A percentile compares a stretch with the other conserved stretches of the same genome.
These are phyloP conservation scores for Rhizophagus sp. DNA, from an alignment of 192 early-diverging fungal genomes.

Conservation along the genomic window DNA sequence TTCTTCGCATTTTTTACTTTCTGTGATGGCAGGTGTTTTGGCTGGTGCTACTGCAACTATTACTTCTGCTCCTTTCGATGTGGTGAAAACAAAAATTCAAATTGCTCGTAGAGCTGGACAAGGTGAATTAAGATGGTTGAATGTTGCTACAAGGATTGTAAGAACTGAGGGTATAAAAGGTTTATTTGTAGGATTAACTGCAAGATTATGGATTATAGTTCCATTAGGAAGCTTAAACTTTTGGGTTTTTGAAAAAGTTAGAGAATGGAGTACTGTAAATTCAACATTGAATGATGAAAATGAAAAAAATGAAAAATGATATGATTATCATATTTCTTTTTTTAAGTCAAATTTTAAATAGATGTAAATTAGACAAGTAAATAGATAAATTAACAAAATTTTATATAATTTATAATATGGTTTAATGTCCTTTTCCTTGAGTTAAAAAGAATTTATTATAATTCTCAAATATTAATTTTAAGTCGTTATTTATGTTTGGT, in stretches of 20 bases:
- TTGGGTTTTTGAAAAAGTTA: slow-evolving; percentile 30
- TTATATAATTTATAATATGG: too few relatives aligned
- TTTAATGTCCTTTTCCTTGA: too few relatives aligned
- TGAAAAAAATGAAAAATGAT: too few relatives aligned
- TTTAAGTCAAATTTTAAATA: too few relatives aligned
- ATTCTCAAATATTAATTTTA: too few relatives aligned
- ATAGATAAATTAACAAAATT: too few relatives aligned
- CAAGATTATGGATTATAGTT: slow-evolving; percentile 20
- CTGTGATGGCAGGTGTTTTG: slow-evolving; percentile 27
- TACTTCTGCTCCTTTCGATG: slow-evolving; percentile 29
- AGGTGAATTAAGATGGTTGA: slow-evolving; percentile 13
- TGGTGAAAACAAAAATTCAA: slow-evolving; percentile 34
- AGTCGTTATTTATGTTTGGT: too few relatives aligned
- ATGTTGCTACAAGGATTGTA: background rate
- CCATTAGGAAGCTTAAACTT: slow-evolving; percentile 29
- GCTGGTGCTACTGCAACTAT: slow-evolving; percentile 25
- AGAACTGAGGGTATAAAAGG: slow-evolving; percentile 18
- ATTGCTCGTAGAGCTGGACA: slow-evolving; percentile 10
- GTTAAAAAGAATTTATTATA: too few relatives aligned
- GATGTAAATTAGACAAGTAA: too few relatives aligned
- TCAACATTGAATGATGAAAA: too few relatives aligned
- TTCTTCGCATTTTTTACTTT: slow-evolving; percentile 15
- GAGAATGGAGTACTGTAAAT: slow-evolving; percentile 18
- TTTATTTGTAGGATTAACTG: slow-evolving; percentile 21
- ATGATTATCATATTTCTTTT: too few relatives aligned